Percentiles rank a stretch among this genome's conserved stretches.
Evolutionary conservation across 495 filamentous ascomycete genomes (phyloP).

Genomic region (Hypoxylon cercidicola): DNA sequence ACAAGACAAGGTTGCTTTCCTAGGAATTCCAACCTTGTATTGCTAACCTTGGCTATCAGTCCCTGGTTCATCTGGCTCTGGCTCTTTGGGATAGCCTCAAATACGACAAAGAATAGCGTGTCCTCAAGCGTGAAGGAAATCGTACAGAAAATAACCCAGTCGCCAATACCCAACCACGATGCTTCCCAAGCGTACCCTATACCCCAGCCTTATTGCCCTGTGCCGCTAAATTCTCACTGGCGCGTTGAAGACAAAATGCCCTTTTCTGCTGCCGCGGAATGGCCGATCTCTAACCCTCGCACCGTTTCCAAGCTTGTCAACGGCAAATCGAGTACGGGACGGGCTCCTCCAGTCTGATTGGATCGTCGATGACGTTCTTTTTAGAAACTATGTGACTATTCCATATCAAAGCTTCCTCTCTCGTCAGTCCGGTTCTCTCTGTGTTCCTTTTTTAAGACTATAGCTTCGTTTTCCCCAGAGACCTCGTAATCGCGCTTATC

Average conservation of each 20-base stretch:
- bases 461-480: slow-evolving; percentile 3
- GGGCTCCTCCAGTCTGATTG: slow-evolving; percentile 14
- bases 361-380: slow-evolving; percentile 12
- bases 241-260: background rate
- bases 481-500: slow-evolving; percentile 6
- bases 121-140: background rate
- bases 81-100: background rate
- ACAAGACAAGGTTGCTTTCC: slow-evolving; percentile 7
- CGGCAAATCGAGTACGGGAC: slow-evolving; percentile 1
- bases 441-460: slow-evolving; percentile 1
- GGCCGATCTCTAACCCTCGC: slow-evolving; percentile 19
- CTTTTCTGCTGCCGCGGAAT: slow-evolving; percentile 24
- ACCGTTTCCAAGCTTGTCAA: slow-evolving; percentile 24
- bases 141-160: slow-evolving; percentile 1
- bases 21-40: slow-evolving; percentile 14
- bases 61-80: background rate
- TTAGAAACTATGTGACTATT: slow-evolving; percentile 19
- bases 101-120: background rate
- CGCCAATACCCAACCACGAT: slow-evolving; percentile 14
- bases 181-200: slow-evolving; percentile 7
- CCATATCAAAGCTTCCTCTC: slow-evolving; percentile 28
- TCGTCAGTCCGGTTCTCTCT: slow-evolving; percentile 6
- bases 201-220: slow-evolving; percentile 35
- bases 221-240: slow-evolving; percentile 32
- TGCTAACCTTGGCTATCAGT: slow-evolving; percentile 19